Percentiles rank a stretch among this genome's conserved stretches.
Evolutionary conservation across 192 early-diverging fungal genomes (phyloP).

Genomic region (Podila minutissima): DNA sequence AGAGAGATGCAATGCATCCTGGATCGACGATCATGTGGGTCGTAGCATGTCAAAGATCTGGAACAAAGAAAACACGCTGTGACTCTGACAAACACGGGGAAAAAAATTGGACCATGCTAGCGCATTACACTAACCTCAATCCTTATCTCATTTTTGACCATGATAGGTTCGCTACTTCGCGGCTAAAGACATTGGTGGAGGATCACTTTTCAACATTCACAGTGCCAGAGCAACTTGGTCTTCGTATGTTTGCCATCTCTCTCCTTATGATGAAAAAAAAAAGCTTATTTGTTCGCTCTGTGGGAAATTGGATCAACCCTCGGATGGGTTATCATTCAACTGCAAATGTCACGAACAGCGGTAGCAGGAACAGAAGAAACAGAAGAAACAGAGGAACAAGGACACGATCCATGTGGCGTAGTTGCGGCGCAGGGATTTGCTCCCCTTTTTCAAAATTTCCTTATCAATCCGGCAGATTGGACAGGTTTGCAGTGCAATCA

Average conservation of each 20-base stretch:
- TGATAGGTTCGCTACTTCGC: slow-evolving; percentile 62
- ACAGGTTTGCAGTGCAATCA: background rate
- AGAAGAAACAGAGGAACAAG: too few species aligned
- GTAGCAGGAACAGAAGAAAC: too few species aligned
- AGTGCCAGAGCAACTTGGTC: slow-evolving; percentile 57
- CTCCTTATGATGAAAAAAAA: background rate
- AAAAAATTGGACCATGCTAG: background rate
- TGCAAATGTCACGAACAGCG: too few species aligned
- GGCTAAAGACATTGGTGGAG: slow-evolving; percentile 66
- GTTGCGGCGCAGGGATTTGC: too few species aligned
- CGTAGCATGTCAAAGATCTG: too few species aligned
- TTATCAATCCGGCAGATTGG: too few species aligned
- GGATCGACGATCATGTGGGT: too few species aligned
- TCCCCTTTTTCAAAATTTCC: too few species aligned
- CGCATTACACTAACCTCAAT: background rate
- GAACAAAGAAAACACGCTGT: too few species aligned
- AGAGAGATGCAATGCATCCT: too few species aligned
- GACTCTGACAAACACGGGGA: too few species aligned
- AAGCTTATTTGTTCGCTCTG: background rate
- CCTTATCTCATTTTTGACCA: background rate
- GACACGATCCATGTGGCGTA: too few species aligned
- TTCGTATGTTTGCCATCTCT: slow-evolving; percentile 55
- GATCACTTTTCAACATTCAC: slow-evolving; percentile 67
- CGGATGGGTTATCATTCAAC: background rate
- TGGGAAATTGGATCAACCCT: background rate